phyloP scores from a whole-genome alignment of 1,284 basidiomycete genomes.

The Boletellus deceptivus region DNA sequence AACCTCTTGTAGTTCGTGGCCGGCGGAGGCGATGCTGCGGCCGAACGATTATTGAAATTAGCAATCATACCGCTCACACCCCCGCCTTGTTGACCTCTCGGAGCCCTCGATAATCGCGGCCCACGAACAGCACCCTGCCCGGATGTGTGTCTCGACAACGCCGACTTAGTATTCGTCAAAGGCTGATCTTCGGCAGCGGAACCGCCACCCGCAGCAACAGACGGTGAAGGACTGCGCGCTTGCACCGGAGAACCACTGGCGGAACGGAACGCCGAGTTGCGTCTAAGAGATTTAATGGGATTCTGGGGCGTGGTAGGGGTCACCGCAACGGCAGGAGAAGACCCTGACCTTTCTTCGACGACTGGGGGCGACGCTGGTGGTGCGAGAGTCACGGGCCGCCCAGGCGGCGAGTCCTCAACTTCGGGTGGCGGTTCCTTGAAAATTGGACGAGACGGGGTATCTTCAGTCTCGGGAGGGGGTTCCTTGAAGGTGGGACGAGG shows the following conservation, averaged over 20 bases:
- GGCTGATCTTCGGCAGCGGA: slow-evolving; percentile 36
- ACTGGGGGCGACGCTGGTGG: slow-evolving; percentile 35
- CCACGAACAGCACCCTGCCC: slow-evolving; percentile 51
- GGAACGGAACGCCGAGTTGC: slow-evolving; percentile 29
- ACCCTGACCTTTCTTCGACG: slow-evolving; percentile 24
- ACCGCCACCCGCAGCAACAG: slow-evolving; percentile 29
- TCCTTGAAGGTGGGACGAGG: slow-evolving; percentile 35
- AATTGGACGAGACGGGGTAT: slow-evolving; percentile 37
- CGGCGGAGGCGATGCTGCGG: slow-evolving; percentile 40
- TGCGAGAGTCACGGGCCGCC: slow-evolving; percentile 25
- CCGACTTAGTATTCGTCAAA: slow-evolving; percentile 30
- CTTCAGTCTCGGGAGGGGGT: slow-evolving; percentile 32
- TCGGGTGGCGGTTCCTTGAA: slow-evolving; percentile 44
- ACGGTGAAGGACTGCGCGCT: slow-evolving; percentile 46
- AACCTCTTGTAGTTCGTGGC: slow-evolving; percentile 42
- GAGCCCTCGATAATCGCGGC: slow-evolving; percentile 49
- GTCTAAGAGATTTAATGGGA: slow-evolving; percentile 36
- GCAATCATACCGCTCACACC: slow-evolving; percentile 55
- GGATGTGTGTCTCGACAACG: slow-evolving; percentile 43
- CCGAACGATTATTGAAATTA: slow-evolving; percentile 50
- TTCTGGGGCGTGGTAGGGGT: slow-evolving; percentile 48
- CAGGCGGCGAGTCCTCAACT: slow-evolving; percentile 34
- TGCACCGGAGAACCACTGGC: slow-evolving; percentile 33
- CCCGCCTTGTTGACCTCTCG: slow-evolving; percentile 40
- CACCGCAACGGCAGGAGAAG: slow-evolving; percentile 38